Conservation (phyloP, 1,284 basidiomycete genomes). For the Tranzscheliella williamsii region DNA sequence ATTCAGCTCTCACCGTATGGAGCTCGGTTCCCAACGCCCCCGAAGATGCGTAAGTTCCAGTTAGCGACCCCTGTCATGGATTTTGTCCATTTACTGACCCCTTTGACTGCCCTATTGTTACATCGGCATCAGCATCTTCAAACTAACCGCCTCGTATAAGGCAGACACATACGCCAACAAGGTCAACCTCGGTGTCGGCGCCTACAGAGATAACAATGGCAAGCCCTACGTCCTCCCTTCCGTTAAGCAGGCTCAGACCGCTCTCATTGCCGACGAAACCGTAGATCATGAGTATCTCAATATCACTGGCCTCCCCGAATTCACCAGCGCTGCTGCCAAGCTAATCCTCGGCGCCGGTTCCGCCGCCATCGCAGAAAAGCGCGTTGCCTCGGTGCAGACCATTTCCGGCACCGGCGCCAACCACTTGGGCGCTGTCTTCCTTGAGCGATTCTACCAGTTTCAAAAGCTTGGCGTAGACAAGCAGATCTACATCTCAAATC, state of each 20-base stretch:
- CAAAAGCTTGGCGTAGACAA: slow-evolving; percentile 56
- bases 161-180: slow-evolving; percentile 78
- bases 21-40: slow-evolving; percentile 45
- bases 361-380: slow-evolving; percentile 71
- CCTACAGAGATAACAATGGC: slow-evolving; percentile 63
- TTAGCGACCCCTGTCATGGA: neutral
- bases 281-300: slow-evolving; percentile 93
- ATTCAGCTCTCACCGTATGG: slow-evolving; percentile 39
- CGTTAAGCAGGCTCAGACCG: slow-evolving; percentile 70
- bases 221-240: slow-evolving; percentile 63
- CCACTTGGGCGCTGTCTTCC: slow-evolving; percentile 85
- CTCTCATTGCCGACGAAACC: slow-evolving; percentile 71
- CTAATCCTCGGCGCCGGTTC: slow-evolving; percentile 79
- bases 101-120: too few species aligned
- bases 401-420: slow-evolving; percentile 95
- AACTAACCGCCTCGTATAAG: slow-evolving; percentile 85
- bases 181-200: slow-evolving; percentile 77
- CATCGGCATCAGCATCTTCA: slow-evolving; percentile 83
- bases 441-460: slow-evolving; percentile 76
- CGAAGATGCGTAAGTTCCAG: slow-evolving; percentile 47
- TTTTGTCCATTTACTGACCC: neutral
- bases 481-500: slow-evolving; percentile 79
- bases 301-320: slow-evolving; percentile 83
- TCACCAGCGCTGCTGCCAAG: slow-evolving; percentile 76
- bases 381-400: slow-evolving; percentile 65